A percentile compares a stretch with the other conserved stretches of the same genome.
Evolutionary conservation across 2,329 filamentous ascomycete genomes (phyloP).

Genomic region (Cercospora brassicicola): DNA sequence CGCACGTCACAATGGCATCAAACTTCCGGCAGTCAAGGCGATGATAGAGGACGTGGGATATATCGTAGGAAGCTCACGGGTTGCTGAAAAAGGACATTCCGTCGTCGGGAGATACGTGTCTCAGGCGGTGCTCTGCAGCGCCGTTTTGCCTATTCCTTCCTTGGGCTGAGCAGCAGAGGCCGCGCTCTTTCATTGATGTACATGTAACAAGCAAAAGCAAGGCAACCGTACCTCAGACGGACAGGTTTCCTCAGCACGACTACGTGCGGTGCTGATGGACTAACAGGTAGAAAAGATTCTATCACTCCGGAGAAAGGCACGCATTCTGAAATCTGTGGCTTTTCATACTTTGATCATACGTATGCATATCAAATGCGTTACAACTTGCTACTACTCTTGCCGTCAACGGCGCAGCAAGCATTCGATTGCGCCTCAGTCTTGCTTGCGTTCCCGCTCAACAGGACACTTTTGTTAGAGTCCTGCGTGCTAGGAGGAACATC

Average conservation of each 20-base stretch:
- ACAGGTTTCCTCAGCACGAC: neutral
- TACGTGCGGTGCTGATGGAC: neutral
- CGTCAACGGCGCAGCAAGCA: slow-evolving; percentile 11
- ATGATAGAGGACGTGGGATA: neutral
- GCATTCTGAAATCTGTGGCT: neutral
- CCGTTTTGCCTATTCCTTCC: neutral
- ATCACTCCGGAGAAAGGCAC: neutral
- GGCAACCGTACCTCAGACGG: neutral
- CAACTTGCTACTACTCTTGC: slow-evolving; percentile 15
- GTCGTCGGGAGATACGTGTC: neutral
- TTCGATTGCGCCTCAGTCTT: slow-evolving; percentile 1
- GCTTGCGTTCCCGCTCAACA: slow-evolving; percentile 36
- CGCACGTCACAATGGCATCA: neutral
- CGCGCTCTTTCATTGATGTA: neutral
- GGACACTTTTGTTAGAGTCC: slow-evolving; percentile 47
- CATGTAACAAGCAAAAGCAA: neutral
- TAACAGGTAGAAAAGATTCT: neutral
- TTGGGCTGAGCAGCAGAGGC: neutral
- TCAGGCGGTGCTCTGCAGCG: neutral
- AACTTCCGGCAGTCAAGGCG: neutral
- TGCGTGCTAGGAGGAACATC: slow-evolving; percentile 57
- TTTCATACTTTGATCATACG: neutral
- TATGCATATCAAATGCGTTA: neutral
- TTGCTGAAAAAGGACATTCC: neutral
- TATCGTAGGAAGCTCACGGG: neutral